Base-by-base conservation (phyloP, 495 filamentous ascomycete species). In the Hypoxylon cercidicola region DNA sequence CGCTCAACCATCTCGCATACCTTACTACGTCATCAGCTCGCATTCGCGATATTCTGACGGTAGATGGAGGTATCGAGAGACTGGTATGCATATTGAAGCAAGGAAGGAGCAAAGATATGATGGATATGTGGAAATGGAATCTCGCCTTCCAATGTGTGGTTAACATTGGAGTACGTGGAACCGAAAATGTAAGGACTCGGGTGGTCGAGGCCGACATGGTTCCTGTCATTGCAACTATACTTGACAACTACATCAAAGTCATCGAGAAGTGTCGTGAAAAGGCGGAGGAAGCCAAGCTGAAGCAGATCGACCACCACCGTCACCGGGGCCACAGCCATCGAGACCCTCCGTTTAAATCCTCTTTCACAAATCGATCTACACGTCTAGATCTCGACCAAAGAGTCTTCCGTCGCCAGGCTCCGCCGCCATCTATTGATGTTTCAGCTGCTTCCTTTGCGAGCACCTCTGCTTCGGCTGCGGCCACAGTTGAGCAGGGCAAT, bases 91-190 rank as follows among this genome's bases (percentile, higher is more conserved):
- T 99, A 74, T 86, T 99, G 72, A 99, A 99, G 79, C 90, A 95
- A 75, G 95, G 95, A 63, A 84, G 93, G 74, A 96, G 91, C 73
- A 93, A 93, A 80, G 93, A 98, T 75, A 87, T 97, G 88, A 97
- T 97, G 93, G 93, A 97, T 72, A 96, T 96, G 90, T 99, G 95
- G 96, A 98, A 98, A 81, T 99, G 95, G 95, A 99, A 97, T 72
- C 83, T 99, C 51, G 95, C 95, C 41, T 97, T 99, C 72, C 95
- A 98, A 72, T 98, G 96, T 75, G 93, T 97, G 28, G 93, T 98
- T 72, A 99, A 99, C 75, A 97, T 99, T 72, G 95, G 95, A 20
- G 95, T 99, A 65, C 87, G 95, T 55, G 95, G 95, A 55, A 97
- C 95, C 4, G 95, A 99, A 77, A 86, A 81, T 60, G 95, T 99